Evolutionary conservation across 768 basidiomycete genomes (phyloP).

Genomic region (Pholiota molesta): DNA sequence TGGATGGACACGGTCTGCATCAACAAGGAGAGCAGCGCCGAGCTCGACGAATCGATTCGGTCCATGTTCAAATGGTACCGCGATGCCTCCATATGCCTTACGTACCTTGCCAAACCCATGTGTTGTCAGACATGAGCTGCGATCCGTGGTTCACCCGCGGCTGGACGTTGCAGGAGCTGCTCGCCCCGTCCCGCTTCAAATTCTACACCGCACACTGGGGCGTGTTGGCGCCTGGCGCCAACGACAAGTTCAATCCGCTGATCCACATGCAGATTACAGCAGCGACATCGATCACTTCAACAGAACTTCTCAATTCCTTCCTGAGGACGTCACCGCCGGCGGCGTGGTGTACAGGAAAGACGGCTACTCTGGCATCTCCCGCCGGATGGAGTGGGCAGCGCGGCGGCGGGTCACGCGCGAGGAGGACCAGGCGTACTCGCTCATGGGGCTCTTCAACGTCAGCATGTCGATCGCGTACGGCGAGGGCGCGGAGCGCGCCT

Average conservation of each 20-base stretch:
- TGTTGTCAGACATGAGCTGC: neutral
- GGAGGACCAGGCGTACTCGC: neutral
- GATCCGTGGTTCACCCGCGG: constrained; percentile 8
- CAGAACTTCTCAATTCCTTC: neutral
- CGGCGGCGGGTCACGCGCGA: neutral
- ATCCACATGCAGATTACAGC: neutral
- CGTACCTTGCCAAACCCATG: neutral
- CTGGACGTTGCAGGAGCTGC: constrained; percentile 6
- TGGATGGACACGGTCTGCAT: constrained; percentile 1
- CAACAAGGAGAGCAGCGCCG: neutral
- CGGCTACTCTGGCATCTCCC: neutral
- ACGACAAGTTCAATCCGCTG: neutral
- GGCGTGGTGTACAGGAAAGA: too few species aligned
- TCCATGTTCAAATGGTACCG: neutral
- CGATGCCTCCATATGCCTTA: neutral
- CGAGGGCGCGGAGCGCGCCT: neutral
- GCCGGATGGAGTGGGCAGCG: neutral
- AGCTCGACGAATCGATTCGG: neutral
- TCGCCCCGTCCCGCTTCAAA: neutral
- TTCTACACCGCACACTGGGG: neutral
- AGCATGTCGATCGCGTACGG: constrained; percentile 1
- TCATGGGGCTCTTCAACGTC: constrained; percentile 1
- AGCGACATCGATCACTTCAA: neutral
- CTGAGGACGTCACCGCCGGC: neutral
- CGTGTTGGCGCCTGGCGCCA: neutral